phyloP scores from a whole-genome alignment of 495 filamentous ascomycete genomes.

The Penicillium silybi region DNA sequence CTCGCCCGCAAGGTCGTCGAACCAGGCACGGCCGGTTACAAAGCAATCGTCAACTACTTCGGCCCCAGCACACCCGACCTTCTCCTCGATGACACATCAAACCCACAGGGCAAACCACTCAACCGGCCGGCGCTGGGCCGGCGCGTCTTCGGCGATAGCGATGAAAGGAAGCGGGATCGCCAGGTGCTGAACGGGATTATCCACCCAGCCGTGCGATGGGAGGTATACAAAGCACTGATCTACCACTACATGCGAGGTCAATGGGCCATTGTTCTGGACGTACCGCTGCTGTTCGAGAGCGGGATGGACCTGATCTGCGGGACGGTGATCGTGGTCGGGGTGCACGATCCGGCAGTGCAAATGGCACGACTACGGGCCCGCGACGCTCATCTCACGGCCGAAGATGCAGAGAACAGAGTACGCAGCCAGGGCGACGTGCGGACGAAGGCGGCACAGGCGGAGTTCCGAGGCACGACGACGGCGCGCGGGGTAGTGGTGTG shows the following conservation, averaged over 20 bases:
- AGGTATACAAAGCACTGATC: constrained; percentile 66
- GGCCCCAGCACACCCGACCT: constrained; percentile 76
- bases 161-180: constrained; percentile 61
- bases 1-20: constrained; percentile 88
- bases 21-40: constrained; percentile 80
- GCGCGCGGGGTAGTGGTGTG: constrained; percentile 70
- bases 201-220: constrained; percentile 77
- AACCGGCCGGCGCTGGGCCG: constrained; percentile 83
- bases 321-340: constrained; percentile 78
- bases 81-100: constrained; percentile 47
- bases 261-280: constrained; percentile 89
- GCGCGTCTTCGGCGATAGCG: constrained; percentile 74
- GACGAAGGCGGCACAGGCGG: constrained; percentile 71
- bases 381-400: constrained; percentile 64
- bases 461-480: constrained; percentile 54
- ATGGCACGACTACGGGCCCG: constrained; percentile 68
- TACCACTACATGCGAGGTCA: constrained; percentile 63
- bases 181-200: constrained; percentile 81
- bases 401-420: constrained; percentile 82
- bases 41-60: constrained; percentile 75
- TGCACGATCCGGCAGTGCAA: constrained; percentile 69
- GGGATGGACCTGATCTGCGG: constrained; percentile 79
- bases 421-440: constrained; percentile 76
- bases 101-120: constrained; percentile 59
- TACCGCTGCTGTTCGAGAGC: constrained; percentile 86